Conservation (phyloP, 768 basidiomycete species). For the Boletales sp. region DNA sequence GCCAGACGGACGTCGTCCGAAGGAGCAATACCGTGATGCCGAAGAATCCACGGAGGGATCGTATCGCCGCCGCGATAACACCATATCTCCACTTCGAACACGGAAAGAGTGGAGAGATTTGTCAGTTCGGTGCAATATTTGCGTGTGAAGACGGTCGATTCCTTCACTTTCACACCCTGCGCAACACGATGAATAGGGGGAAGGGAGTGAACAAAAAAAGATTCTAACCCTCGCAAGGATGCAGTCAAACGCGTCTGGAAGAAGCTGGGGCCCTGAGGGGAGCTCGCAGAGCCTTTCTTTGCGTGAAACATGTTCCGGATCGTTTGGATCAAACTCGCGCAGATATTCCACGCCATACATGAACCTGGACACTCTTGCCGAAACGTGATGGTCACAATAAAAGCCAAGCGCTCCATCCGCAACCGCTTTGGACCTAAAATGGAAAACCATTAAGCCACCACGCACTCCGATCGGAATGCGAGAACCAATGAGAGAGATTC, state of each 20-base stretch:
- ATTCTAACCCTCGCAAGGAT: slow-evolving; percentile 62
- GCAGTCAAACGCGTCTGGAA: slow-evolving; percentile 81
- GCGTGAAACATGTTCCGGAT: slow-evolving; percentile 63
- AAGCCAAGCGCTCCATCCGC: slow-evolving; percentile 83
- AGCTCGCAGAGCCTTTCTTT: slow-evolving; percentile 67
- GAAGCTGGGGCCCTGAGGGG: slow-evolving; percentile 71
- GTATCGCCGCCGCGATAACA: slow-evolving; percentile 74
- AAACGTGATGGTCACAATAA: slow-evolving; percentile 82
- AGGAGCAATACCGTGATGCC: slow-evolving; percentile 38
- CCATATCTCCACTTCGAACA: slow-evolving; percentile 85
- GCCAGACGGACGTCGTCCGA: not conserved
- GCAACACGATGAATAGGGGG: slow-evolving; percentile 8
- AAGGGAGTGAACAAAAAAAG: not conserved
- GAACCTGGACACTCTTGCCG: slow-evolving; percentile 73
- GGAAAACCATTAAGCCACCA: slow-evolving; percentile 3
- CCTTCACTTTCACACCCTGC: slow-evolving; percentile 72
- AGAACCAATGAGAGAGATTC: slow-evolving; percentile 21
- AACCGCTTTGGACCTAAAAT: slow-evolving; percentile 74
- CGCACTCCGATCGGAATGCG: not conserved
- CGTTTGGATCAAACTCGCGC: slow-evolving; percentile 59
- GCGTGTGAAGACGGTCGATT: slow-evolving; percentile 75
- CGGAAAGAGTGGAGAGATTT: slow-evolving; percentile 66
- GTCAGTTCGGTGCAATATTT: slow-evolving; percentile 84
- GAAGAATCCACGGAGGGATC: slow-evolving; percentile 71
- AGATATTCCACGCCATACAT: slow-evolving; percentile 84